Base-by-base conservation (phyloP, 1,284 basidiomycete genomes). In the Papiliotrema nemorosa region DNA sequence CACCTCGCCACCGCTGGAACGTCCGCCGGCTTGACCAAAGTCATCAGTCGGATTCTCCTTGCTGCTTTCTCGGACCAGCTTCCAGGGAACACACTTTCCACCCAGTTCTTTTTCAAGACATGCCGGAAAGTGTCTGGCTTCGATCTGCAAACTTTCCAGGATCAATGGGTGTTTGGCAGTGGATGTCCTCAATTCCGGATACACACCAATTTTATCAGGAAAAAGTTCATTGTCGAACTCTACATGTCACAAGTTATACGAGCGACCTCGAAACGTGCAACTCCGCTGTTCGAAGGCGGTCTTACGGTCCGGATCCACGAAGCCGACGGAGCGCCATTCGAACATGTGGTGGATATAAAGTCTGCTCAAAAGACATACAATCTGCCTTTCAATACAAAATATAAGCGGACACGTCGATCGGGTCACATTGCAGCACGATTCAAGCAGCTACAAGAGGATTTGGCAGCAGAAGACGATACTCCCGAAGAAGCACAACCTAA, bases 331-430 rank as follows among this genome's bases (percentile, higher is more conserved):
- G 97, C 96, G 35, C 94, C 96, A 0, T 98, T 98, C 68, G 96
- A 99, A 73, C 96, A 99, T 69, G 90, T 98, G 20, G 80, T 99
- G 36, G 92, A 97, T 69, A 88, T 98, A 53, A 85, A 88, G 36
- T 83, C 82, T 20, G 76, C 84, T 1, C 88, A 87, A 75, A 97
- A 96, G 71, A 85, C 88, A 13, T 97, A 90, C 69, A 91, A 96
- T 66, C 91, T 98, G 0, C 93, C 96, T 1, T 98, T 97, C 80
- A 98, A 98, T 72, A 97, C 94, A n/a, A 98, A 97, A 74, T 97
- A 97, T 77, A 98, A 97, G 75, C 90, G 96, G 56, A 89, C 97
- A 16, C 82, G 93, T 45, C 81, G 94, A 31, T 68, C 68, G 1
- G 71, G 69, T 16, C 66, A 66, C 43, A 96, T 96, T 63, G 82